A percentile compares a stretch with the other conserved stretches of the same genome.
Evolutionary conservation across 352 stramenopile genomes (phyloP).

Genomic region (Globisporangium spinosum): DNA sequence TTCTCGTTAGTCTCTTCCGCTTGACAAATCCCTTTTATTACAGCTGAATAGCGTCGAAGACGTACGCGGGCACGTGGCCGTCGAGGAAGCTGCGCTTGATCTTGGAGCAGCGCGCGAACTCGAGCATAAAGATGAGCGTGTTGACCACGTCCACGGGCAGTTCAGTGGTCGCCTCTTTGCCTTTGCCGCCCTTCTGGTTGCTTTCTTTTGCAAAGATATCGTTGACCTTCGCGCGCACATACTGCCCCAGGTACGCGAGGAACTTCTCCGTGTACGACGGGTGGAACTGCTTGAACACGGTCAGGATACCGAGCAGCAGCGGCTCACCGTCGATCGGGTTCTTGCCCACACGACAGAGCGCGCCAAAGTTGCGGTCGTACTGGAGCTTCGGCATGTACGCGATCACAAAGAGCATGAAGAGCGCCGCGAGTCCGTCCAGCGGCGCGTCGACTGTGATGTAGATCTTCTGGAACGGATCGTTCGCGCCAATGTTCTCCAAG

Average conservation of each 20-base stretch:
- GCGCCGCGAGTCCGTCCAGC: slow-evolving; percentile 85
- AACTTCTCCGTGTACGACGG: slow-evolving; percentile 92
- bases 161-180: slow-evolving; percentile 33
- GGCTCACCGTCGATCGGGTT: slow-evolving; percentile 92
- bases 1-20: not conserved
- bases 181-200: slow-evolving; percentile 30
- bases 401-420: slow-evolving; percentile 92
- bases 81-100: slow-evolving; percentile 82
- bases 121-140: slow-evolving; percentile 88
- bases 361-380: slow-evolving; percentile 90
- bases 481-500: slow-evolving; percentile 88
- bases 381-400: slow-evolving; percentile 93
- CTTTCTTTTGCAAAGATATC: slow-evolving; percentile 65
- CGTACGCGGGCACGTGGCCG: slow-evolving; percentile 81
- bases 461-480: slow-evolving; percentile 93
- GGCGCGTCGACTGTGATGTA: slow-evolving; percentile 92
- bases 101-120: slow-evolving; percentile 81
- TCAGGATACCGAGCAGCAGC: slow-evolving; percentile 88
- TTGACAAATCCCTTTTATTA: slow-evolving; percentile 11
- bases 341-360: slow-evolving; percentile 84
- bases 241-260: slow-evolving; percentile 91
- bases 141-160: slow-evolving; percentile 83
- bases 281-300: slow-evolving; percentile 94
- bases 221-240: slow-evolving; percentile 87
- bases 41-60: slow-evolving; percentile 87